A percentile compares a stretch with the other conserved stretches of the same genome.
phyloP scores from a whole-genome alignment of 176 grass and related monocot genomes.

The Poa annua region DNA sequence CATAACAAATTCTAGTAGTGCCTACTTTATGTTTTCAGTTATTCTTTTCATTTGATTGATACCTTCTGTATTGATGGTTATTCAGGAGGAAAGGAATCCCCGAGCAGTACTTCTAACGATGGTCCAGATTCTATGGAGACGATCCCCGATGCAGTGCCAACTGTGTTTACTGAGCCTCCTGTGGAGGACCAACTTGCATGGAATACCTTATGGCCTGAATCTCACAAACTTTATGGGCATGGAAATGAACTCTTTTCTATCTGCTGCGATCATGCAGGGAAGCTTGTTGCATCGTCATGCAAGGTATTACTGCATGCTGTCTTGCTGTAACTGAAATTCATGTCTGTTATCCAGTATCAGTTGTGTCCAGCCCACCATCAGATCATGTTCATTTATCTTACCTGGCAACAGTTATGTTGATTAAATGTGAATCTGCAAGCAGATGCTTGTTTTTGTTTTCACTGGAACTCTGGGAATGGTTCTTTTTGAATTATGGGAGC shows the following conservation, averaged over 20 bases:
- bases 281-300: constrained; percentile 89
- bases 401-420: neutral
- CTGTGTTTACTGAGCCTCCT: constrained; percentile 82
- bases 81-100: constrained; percentile 59
- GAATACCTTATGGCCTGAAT: constrained; percentile 97
- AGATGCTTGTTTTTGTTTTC: constrained; percentile 24
- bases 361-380: neutral
- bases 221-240: constrained; percentile 97
- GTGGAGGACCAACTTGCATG: constrained; percentile 92
- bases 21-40: neutral
- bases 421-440: constrained; percentile 23
- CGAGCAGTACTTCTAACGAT: constrained; percentile 51
- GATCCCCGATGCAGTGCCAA: constrained; percentile 91
- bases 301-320: constrained; percentile 66
- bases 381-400: neutral
- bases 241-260: constrained; percentile 89
- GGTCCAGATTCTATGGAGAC: constrained; percentile 78
- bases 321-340: constrained; percentile 9
- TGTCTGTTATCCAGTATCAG: neutral
- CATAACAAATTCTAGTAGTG: constrained; percentile 12
- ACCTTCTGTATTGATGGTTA: constrained; percentile 43
- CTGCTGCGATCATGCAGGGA: constrained; percentile 82
- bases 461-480: neutral
- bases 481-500: constrained; percentile 4
- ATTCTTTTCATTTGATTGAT: constrained; percentile 36